phyloP scores from a whole-genome alignment of 306 rosid genomes.

The Sophora flavescens region DNA sequence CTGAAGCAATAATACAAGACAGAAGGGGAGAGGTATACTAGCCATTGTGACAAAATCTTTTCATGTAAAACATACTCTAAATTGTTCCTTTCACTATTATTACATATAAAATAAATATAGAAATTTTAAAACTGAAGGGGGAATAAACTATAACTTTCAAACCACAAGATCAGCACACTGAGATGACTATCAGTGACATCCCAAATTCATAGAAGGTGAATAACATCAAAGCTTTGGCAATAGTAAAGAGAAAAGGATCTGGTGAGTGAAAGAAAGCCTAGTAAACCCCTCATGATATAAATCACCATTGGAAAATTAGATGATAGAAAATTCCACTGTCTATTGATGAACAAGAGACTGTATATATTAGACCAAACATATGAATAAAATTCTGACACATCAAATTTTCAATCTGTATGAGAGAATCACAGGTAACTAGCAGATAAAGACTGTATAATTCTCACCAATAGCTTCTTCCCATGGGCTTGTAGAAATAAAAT shows the following conservation, averaged over 20 bases:
- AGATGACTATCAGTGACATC: slow-evolving; percentile 15
- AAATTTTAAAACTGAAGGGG: neutral
- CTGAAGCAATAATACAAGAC: no score
- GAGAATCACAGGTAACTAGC: slow-evolving; percentile 5
- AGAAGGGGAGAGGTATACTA: no score
- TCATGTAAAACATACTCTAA: neutral
- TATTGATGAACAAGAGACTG: neutral
- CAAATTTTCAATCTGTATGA: neutral
- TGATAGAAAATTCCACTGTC: neutral
- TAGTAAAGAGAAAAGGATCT: neutral
- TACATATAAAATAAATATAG: neutral
- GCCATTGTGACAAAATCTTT: neutral
- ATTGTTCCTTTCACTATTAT: no score
- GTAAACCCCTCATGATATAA: neutral
- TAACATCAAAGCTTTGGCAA: neutral
- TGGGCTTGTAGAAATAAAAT: no score
- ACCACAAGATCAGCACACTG: neutral
- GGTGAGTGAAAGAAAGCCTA: neutral
- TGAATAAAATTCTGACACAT: neutral
- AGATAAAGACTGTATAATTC: neutral
- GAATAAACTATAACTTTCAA: neutral
- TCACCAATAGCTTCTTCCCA: neutral
- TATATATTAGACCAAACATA: neutral
- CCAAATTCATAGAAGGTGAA: neutral
- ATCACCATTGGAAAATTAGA: neutral